Conservation (phyloP, 2,329 filamentous ascomycete species). For the Curvularia hawaiiensis region DNA sequence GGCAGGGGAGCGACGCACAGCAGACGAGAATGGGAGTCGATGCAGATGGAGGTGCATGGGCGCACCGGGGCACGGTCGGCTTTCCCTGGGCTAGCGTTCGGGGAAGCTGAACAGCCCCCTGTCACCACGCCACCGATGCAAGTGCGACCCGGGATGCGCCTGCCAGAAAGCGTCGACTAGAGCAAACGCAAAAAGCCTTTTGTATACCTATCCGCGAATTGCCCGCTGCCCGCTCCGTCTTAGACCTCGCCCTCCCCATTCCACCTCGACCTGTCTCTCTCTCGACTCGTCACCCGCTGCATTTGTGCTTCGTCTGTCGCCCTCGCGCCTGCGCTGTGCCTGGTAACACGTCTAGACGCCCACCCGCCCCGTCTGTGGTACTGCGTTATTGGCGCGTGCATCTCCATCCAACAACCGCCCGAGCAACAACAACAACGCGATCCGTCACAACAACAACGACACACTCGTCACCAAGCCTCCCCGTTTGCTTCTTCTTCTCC, state of each 20-base stretch:
- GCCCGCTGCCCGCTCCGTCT: conserved; percentile 18
- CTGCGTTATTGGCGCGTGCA: conserved; percentile 23
- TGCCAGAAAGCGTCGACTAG: conserved; percentile 15
- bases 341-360: conserved; percentile 16
- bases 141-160: conserved; percentile 14
- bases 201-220: conserved; percentile 20
- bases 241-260: conserved; percentile 16
- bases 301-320: conserved; percentile 28
- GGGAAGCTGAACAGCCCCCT: conserved; percentile 24
- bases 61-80: conserved; percentile 16
- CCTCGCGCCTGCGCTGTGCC: conserved; percentile 4
- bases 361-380: conserved; percentile 6
- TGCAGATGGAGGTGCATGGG: no score
- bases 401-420: not conserved
- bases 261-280: conserved; percentile 11
- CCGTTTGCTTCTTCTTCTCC: not conserved
- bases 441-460: not conserved
- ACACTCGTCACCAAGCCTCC: conserved; percentile 5
- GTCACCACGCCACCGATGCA: conserved; percentile 24
- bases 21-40: no score
- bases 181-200: conserved; percentile 37
- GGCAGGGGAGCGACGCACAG: no score
- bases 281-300: conserved; percentile 9
- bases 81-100: conserved; percentile 19
- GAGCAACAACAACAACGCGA: not conserved